These are phyloP conservation scores for Plasmodium reichenowi DNA, from an alignment of 169 alveolate genomes.

Conservation along the genomic window DNA sequence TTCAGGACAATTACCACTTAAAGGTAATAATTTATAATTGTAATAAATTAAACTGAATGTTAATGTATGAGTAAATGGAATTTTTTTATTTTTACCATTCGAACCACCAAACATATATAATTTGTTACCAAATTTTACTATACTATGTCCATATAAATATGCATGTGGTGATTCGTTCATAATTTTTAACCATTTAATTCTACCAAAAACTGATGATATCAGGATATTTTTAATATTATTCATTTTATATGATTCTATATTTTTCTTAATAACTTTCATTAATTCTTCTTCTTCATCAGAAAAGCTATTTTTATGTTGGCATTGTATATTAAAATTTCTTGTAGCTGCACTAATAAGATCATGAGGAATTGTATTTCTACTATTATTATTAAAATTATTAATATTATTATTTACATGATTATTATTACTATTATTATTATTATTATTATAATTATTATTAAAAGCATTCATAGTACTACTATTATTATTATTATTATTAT, in stretches of 20 bases:
- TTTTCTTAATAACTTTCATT: conserved; percentile 65
- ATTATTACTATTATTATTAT: neutral
- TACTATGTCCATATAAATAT: conserved; percentile 85
- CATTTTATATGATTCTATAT: conserved; percentile 70
- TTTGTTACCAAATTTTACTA: conserved; percentile 87
- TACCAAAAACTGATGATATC: conserved; percentile 70
- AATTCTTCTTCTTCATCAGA: conserved; percentile 71
- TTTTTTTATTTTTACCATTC: conserved; percentile 84
- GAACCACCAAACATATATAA: conserved; percentile 91
- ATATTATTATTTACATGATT: neutral
- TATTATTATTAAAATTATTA: neutral
- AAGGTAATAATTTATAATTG: conserved; percentile 85
- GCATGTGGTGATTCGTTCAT: conserved; percentile 77
- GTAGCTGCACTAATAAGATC: conserved; percentile 27
- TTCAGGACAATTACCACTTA: conserved; percentile 88
- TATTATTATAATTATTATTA: too few relatives aligned
- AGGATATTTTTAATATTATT: conserved; percentile 66
- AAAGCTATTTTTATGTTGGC: conserved; percentile 3
- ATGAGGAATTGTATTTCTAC: conserved; percentile 3
- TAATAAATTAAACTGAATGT: conserved; percentile 87
- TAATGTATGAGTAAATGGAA: conserved; percentile 85
- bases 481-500: neutral
- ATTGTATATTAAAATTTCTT: conserved; percentile 30
- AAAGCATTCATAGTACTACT: neutral
- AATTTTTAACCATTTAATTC: conserved; percentile 73